A percentile compares a stretch with the other conserved stretches of the same genome.
Conservation (phyloP, 352 stramenopile species). For the Globisporangium splendens region DNA sequence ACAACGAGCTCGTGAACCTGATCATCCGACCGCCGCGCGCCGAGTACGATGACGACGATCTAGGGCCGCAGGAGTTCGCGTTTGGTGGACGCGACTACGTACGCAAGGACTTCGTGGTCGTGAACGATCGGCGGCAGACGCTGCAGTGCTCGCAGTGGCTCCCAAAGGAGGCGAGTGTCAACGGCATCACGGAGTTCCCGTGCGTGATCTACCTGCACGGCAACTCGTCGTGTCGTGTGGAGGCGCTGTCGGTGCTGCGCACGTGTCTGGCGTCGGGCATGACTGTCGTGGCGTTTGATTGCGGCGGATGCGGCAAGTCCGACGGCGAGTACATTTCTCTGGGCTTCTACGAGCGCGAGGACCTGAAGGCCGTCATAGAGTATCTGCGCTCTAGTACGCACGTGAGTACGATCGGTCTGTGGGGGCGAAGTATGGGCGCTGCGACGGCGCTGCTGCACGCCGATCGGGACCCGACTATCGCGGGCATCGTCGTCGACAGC, state of each 20-base stretch:
- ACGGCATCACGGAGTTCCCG: conserved; percentile 42
- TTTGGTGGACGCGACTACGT: conserved; percentile 88
- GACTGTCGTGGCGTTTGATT: conserved; percentile 97
- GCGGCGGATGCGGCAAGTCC: conserved; percentile 92
- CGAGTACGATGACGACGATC: conserved; percentile 86
- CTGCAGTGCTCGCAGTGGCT: conserved; percentile 96
- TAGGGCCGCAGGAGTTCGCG: conserved; percentile 89
- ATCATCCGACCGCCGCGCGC: conserved; percentile 96
- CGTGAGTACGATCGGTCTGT: conserved; percentile 95
- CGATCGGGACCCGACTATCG: conserved; percentile 95
- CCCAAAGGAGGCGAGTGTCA: conserved; percentile 39
- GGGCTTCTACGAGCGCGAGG: conserved; percentile 94
- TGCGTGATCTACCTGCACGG: conserved; percentile 98
- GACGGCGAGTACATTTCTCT: conserved; percentile 98
- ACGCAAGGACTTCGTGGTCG: conserved; percentile 89
- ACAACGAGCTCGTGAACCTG: conserved; percentile 95
- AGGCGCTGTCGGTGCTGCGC: conserved; percentile 90
- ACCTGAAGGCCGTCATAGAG: conserved; percentile 88
- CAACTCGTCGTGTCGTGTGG: conserved; percentile 94
- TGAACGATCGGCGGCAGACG: conserved; percentile 74
- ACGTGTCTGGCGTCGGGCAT: conserved; percentile 91
- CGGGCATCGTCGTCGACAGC: conserved; percentile 96
- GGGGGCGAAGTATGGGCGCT: conserved; percentile 97
- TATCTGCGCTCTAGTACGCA: conserved; percentile 90
- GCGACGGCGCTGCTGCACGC: conserved; percentile 97